Evolutionary conservation across 1,284 basidiomycete species (phyloP).

Genomic region (Naganishia albida): DNA sequence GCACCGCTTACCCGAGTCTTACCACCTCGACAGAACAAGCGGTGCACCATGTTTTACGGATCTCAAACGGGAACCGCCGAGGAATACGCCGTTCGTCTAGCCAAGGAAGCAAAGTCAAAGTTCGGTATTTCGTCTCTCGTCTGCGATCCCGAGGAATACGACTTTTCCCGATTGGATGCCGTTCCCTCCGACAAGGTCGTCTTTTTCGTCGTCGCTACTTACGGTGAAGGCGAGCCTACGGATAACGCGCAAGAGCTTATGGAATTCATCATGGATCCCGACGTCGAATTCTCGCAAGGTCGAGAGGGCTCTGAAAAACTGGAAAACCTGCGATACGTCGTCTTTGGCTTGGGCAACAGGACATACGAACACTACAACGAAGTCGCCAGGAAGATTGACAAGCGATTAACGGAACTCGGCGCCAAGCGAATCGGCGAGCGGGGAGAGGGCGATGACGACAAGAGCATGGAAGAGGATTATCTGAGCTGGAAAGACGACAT

Average conservation of each 20-base stretch:
- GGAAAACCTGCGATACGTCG: constrained; percentile 87
- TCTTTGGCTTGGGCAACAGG: constrained; percentile 92
- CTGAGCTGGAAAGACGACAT: constrained; percentile 98
- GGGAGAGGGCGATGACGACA: constrained; percentile 98
- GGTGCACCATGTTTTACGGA: constrained; percentile 91
- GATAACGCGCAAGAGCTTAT: constrained; percentile 96
- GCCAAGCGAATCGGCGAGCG: constrained; percentile 83
- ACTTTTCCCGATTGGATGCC: constrained; percentile 92
- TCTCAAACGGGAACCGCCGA: constrained; percentile 96
- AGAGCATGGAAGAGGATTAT: constrained; percentile 99
- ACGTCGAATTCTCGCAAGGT: constrained; percentile 72
- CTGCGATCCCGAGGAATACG: constrained; percentile 95
- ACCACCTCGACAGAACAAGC: constrained; percentile 74
- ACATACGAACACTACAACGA: constrained; percentile 96
- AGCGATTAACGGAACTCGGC: constrained; percentile 73
- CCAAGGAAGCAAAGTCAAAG: constrained; percentile 90
- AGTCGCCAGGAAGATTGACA: constrained; percentile 79
- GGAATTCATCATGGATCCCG: constrained; percentile 84
- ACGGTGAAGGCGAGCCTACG: constrained; percentile 97
- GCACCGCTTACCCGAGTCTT: constrained; percentile 1
- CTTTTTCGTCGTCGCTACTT: constrained; percentile 91
- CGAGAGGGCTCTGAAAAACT: constrained; percentile 60
- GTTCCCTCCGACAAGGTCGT: constrained; percentile 81
- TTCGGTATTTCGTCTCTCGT: constrained; percentile 90
- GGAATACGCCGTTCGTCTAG: constrained; percentile 89